These are phyloP conservation scores for Diaporthe citriasiana DNA, from an alignment of 2,329 filamentous ascomycete genomes.

Conservation along the genomic window DNA sequence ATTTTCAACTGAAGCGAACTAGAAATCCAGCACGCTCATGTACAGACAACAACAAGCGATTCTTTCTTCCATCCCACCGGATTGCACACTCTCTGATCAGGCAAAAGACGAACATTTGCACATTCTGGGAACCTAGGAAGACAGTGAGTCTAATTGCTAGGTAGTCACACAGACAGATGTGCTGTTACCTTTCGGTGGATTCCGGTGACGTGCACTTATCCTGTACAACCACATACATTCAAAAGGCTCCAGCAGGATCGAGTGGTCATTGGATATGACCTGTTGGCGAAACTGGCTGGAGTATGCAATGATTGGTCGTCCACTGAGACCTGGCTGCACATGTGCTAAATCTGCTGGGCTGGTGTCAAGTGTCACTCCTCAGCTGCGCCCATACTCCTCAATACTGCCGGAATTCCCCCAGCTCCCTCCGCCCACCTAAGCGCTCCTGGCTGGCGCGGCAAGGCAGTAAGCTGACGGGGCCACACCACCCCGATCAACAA, in stretches of 20 bases:
- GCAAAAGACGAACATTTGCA: background rate
- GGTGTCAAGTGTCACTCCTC: too few relatives aligned
- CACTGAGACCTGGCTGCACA: background rate
- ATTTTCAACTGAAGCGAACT: too few relatives aligned
- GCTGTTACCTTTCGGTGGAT: too few relatives aligned
- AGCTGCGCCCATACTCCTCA: too few relatives aligned
- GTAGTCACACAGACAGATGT: background rate
- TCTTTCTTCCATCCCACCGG: too few relatives aligned
- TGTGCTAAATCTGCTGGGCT: background rate
- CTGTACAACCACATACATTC: background rate
- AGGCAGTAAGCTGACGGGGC: background rate
- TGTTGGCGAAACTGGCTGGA: background rate
- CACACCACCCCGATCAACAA: background rate
- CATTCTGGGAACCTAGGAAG: background rate
- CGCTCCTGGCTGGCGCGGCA: background rate
- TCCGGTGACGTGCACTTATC: background rate
- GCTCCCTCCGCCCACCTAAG: background rate
- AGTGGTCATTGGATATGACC: background rate
- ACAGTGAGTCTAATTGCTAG: background rate
- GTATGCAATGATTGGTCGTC: background rate
- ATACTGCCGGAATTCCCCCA: background rate
- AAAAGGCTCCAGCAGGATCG: background rate
- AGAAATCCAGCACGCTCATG: too few relatives aligned
- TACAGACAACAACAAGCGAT: too few relatives aligned
- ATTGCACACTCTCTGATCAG: too few relatives aligned